phyloP scores from a whole-genome alignment of 177 flowering plant species.

The Telopea speciosissima region DNA sequence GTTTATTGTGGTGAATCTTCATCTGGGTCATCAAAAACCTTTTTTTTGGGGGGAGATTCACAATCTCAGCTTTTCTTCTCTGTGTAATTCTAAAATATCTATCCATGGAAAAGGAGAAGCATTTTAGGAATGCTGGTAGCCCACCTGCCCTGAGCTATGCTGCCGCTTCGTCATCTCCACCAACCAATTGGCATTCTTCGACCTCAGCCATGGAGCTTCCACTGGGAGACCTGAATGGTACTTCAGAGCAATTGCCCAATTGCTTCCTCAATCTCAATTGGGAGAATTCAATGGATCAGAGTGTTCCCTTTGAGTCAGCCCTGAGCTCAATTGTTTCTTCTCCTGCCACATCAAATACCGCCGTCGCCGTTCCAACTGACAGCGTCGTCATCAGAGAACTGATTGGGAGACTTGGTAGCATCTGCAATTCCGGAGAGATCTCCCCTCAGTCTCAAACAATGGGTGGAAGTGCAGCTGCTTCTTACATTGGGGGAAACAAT shows the following conservation, averaged over 20 bases:
- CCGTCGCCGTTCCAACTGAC: constrained; percentile 24
- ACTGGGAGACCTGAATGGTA: constrained; percentile 18
- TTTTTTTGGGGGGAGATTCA: background rate
- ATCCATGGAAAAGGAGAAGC: constrained; percentile 23
- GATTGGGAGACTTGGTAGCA: constrained; percentile 63
- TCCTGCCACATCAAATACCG: constrained; percentile 42
- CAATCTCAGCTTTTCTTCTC: background rate
- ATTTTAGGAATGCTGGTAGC: constrained; percentile 2
- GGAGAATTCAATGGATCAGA: constrained; percentile 39
- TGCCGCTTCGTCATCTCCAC: background rate
- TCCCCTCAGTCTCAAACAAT: constrained; percentile 31
- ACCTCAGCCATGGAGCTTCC: constrained; percentile 16
- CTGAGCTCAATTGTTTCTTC: constrained; percentile 71
- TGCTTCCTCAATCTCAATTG: constrained; percentile 38
- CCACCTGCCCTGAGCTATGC: constrained; percentile 7
- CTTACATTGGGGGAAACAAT: constrained; percentile 20
- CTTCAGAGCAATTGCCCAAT: constrained; percentile 23
- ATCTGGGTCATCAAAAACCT: constrained; percentile 3
- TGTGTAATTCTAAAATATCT: background rate
- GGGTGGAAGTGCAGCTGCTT: constrained; percentile 8
- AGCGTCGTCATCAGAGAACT: constrained; percentile 46
- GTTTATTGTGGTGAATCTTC: background rate
- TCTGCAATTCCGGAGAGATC: constrained; percentile 46
- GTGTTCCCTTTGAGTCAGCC: constrained; percentile 50
- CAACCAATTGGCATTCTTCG: constrained; percentile 12